Evolutionary conservation across 768 basidiomycete genomes (phyloP), one percentile per base, ranked within the genome.

Genomic region (Lactifluus hygrophoroides): DNA sequence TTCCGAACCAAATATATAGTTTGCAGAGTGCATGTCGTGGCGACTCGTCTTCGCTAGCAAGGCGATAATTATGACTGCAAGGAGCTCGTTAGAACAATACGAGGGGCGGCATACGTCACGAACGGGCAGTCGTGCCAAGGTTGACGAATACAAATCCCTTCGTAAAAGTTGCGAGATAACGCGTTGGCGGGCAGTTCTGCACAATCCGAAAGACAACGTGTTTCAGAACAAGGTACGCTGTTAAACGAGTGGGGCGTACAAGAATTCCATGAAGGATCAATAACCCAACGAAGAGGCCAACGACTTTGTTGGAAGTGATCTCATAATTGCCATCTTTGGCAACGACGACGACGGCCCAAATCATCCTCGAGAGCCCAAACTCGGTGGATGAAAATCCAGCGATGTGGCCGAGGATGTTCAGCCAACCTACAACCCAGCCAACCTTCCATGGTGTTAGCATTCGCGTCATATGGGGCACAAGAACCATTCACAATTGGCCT

Each of bases 341-440:
- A 47, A 88, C 70, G n/a, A 76, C 78, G 35, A 85, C 85, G 3
- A 88, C 89, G n/a, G 83, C 83, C 75, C 85, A 80, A 38, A 89
- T 86, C 88, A 88, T 90, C 66, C 77, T 80, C 21, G 85, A 77
- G 19, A 89, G 76, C 23, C 89, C 90, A 66, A 90, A 92, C 69
- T 92, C 89, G 0, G 89, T 92, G 1, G 88, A 91, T 6, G 90
- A 86, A 48, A 92, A 76, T 28, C 91, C 91, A 11, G 90, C 89
- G 56, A 90, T 81, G 70, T 92, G 90, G 37, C 88, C 88, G 14
- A 90, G 79, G 43, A 90, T 82, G 67, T 92, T 92, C 43, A 92
- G 76, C 88, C 88, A 90, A 50, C 88, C 88, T 16, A 89, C 87
- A 10, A 87, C 71, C 86, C 86, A 88, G 30, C 86, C 86, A 35